Percentiles rank a stretch among this genome's conserved stretches.
Evolutionary conservation across 305 asterid species (phyloP).

Genomic region (Fraxinus ornus): DNA sequence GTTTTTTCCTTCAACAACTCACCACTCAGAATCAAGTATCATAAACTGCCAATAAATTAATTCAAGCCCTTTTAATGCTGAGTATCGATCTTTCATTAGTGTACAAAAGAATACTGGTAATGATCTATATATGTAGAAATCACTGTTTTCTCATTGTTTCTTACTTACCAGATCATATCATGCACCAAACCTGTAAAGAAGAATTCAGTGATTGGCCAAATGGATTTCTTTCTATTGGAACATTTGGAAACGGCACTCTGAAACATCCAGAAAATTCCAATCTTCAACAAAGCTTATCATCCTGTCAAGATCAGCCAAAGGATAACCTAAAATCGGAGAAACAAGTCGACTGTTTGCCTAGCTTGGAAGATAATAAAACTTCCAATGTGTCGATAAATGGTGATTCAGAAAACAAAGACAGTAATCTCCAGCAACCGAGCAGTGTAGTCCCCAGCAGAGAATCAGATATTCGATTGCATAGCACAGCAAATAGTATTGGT

Average conservation of each 20-base stretch:
- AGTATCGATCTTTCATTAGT: background rate
- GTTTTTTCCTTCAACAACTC: background rate
- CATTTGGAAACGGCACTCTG: conserved; percentile 52
- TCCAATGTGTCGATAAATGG: conserved; percentile 7
- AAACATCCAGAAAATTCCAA: conserved; percentile 28
- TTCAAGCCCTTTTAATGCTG: background rate
- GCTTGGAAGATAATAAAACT: conserved; percentile 21
- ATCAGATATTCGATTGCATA: conserved; percentile 29
- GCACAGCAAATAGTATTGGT: conserved; percentile 35
- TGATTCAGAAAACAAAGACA: conserved; percentile 23
- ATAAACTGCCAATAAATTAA: background rate
- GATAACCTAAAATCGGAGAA: conserved; percentile 24
- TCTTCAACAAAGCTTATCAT: conserved; percentile 9
- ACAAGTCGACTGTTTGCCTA: conserved; percentile 26
- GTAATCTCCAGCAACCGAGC: conserved; percentile 22
- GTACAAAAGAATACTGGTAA: background rate
- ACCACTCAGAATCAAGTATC: background rate
- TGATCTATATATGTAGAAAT: background rate
- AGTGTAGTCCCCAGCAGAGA: conserved; percentile 27
- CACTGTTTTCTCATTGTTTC: background rate
- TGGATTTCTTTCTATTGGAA: conserved; percentile 70
- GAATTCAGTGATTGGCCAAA: conserved; percentile 74
- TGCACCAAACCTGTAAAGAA: conserved; percentile 43
- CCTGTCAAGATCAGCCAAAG: conserved; percentile 23
- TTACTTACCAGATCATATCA: conserved; percentile 26